Evolutionary conservation across 495 filamentous ascomycete species (phyloP), one percentile per base, ranked within the genome.

Genomic region (Neurospora sp.): DNA sequence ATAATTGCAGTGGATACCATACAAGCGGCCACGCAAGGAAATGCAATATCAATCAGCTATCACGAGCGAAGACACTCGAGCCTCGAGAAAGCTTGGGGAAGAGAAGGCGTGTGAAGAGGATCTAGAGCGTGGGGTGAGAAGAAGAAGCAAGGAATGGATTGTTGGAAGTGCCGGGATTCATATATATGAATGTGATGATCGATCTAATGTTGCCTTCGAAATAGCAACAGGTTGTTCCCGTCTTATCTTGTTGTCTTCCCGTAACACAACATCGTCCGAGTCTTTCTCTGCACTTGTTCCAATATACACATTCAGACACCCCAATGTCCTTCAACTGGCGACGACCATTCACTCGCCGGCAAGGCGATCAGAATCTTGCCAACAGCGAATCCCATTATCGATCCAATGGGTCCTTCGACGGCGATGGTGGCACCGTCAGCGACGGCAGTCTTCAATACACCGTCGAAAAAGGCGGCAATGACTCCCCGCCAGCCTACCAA

Each of bases 401-500:
- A 59, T 16, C 40, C 69, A 3, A 46, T 66, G 35, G 44, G 40
- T 20, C 37, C 27, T 40, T 44, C n/a, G 22, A 8, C 10, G 20
- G 48, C 5, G 48, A 27, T 53, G 38, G 44, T 5, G 72, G 69
- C 72, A 76, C 76, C 42, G 68, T 81, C n/a, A 74, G 75, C 35
- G 84, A 84, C 66, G 86, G 86, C 40, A 81, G 81, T 53, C 79
- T 87, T 11, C 77, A 85, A 44, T 90, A 84, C 74, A 85, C 84
- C 10, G 78, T 82, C 20, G 87, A 84, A 71, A 84, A 85, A 68
- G 89, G 87, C 20, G 82, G 80, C n/a, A 91, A 91, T 75, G 84
- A 84, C 44, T 85, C 85, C 1, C 78, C 79, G 38, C 82, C 85
- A 3, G 86, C 89, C 3, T 89, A 89, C 74, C 89, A 91, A 72